These are phyloP conservation scores for Wallemia mellicola DNA, from an alignment of 1,284 basidiomycete genomes.

Conservation along the genomic window DNA sequence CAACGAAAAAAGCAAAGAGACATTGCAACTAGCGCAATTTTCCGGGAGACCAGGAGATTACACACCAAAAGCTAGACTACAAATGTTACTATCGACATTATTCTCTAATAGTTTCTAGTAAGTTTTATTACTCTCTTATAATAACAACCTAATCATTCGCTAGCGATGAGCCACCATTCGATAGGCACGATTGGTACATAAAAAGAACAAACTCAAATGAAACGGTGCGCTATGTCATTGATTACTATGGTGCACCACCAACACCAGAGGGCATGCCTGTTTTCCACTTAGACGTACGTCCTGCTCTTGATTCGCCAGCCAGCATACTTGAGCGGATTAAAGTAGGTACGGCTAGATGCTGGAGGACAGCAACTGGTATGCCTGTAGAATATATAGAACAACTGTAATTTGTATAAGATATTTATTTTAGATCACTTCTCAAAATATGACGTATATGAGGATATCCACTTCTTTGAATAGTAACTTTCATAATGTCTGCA, in stretches of 20 bases:
- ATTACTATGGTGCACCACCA: conserved; percentile 72
- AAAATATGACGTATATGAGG: not conserved
- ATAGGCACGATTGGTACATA: conserved; percentile 95
- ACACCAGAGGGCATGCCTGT: conserved; percentile 64
- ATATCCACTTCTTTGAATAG: not conserved
- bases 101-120: conserved; percentile 70
- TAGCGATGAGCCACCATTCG: conserved; percentile 74
- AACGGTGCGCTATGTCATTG: conserved; percentile 75
- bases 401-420: not conserved
- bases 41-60: conserved; percentile 65
- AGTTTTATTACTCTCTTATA: conserved; percentile 12
- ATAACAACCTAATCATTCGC: not conserved
- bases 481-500: not conserved
- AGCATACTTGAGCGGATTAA: not conserved
- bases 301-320: conserved; percentile 7
- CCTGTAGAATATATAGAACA: not conserved
- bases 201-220: conserved; percentile 34
- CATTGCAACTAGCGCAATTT: conserved; percentile 49
- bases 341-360: not conserved
- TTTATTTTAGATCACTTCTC: not conserved
- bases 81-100: conserved; percentile 53
- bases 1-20: conserved; percentile 18
- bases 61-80: conserved; percentile 50
- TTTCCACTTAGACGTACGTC: conserved; percentile 53
- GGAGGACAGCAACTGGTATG: not conserved